phyloP scores from a whole-genome alignment of 208 protist genomes.

The Acanthamoeba lenticulata region DNA sequence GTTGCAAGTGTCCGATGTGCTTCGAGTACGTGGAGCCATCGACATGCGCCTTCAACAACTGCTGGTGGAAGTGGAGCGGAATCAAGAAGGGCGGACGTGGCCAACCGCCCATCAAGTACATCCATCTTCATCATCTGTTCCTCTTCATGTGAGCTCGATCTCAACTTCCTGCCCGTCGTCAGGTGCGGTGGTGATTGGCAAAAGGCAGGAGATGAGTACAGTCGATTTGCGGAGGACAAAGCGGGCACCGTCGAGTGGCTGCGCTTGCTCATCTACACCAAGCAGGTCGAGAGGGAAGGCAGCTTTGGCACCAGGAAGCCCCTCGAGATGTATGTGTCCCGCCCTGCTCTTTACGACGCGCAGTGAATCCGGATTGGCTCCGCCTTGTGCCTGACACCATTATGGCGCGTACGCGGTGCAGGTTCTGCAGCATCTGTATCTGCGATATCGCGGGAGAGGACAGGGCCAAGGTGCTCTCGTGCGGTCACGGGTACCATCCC shows the following conservation, averaged over 20 bases:
- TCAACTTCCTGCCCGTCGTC: neutral
- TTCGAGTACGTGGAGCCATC: neutral
- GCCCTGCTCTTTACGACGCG: neutral
- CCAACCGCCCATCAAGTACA: neutral
- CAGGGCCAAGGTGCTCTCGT: neutral
- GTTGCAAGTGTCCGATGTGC: neutral
- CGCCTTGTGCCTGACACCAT: neutral
- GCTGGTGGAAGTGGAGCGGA: slow-evolving; percentile 10
- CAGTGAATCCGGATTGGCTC: neutral
- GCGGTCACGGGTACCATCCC: neutral
- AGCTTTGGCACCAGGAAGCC: neutral
- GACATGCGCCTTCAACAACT: slow-evolving; percentile 17
- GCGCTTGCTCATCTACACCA: slow-evolving; percentile 21
- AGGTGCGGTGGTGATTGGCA: neutral
- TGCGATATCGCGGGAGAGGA: neutral
- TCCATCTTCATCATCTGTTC: neutral
- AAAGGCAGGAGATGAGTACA: neutral
- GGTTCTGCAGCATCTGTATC: slow-evolving; percentile 4
- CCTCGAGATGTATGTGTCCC: neutral
- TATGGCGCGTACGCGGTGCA: neutral
- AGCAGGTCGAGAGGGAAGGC: neutral
- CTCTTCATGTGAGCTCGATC: neutral
- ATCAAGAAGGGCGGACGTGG: neutral
- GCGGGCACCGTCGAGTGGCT: neutral
- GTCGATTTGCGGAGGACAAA: neutral